Percentiles rank a stretch among this genome's conserved stretches.
Conservation (phyloP, 176 grass and related monocot species). For the Cenchrus purpureus region DNA sequence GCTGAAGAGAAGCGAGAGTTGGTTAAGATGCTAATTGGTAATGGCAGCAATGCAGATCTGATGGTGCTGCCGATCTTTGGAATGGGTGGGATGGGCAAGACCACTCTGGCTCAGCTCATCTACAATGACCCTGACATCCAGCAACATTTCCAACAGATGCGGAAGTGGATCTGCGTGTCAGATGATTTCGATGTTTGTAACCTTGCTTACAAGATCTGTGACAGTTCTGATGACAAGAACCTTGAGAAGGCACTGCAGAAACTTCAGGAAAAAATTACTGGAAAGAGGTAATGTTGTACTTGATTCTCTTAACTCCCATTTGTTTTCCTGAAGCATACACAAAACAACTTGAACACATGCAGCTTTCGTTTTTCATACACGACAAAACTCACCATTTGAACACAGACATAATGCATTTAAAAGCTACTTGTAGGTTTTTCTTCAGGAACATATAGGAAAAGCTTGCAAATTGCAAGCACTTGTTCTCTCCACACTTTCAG, state of each 20-base stretch:
- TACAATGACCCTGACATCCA: conserved; percentile 26
- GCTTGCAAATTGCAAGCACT: too few relatives aligned
- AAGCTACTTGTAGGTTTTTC: too few relatives aligned
- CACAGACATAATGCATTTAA: too few relatives aligned
- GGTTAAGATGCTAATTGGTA: background rate
- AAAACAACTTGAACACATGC: too few relatives aligned
- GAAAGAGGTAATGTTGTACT: conserved; percentile 5
- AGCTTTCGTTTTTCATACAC: too few relatives aligned
- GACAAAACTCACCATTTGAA: too few relatives aligned
- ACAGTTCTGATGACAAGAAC: background rate
- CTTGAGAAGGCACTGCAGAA: background rate
- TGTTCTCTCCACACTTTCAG: too few relatives aligned
- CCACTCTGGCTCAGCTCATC: conserved; percentile 36
- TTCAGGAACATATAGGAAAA: too few relatives aligned
- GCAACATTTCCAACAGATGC: background rate
- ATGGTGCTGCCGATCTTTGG: background rate
- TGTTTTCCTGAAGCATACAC: too few relatives aligned
- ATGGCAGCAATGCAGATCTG: background rate
- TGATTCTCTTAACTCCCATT: too few relatives aligned
- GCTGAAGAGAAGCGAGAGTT: conserved; percentile 14
- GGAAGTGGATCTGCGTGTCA: conserved; percentile 34
- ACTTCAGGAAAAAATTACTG: background rate
- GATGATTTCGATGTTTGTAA: background rate
- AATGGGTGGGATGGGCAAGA: conserved; percentile 48
- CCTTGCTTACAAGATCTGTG: conserved; percentile 24